Conservation (phyloP, 345 rosid genomes). For the Melaleuca quinquenervia region DNA sequence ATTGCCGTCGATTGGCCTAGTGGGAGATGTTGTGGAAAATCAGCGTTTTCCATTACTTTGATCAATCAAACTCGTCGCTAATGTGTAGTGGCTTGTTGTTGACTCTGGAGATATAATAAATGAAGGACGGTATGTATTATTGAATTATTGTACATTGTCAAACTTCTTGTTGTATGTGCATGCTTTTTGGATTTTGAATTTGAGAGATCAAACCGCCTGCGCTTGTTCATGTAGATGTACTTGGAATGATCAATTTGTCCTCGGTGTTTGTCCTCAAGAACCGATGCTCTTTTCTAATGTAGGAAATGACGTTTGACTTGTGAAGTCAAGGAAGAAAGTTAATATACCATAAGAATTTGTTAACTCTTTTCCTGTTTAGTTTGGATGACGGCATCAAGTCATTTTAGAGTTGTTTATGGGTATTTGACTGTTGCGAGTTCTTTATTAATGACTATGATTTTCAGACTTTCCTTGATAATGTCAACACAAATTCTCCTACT, state of each 20-base stretch:
- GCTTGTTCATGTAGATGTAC: neutral
- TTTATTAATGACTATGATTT: neutral
- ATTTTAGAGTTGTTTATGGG: neutral
- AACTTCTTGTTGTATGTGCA: neutral
- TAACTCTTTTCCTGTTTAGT: neutral
- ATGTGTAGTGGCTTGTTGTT: neutral
- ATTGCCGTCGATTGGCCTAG: neutral
- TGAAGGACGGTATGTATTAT: neutral
- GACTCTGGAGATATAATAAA: neutral
- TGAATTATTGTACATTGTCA: neutral
- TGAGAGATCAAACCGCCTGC: neutral
- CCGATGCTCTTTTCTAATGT: neutral
- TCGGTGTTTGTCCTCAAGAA: neutral
- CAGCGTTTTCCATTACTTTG: neutral
- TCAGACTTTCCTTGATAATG: neutral
- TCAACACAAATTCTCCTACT: neutral
- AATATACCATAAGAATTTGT: neutral
- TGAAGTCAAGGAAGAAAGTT: neutral
- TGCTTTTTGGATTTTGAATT: neutral
- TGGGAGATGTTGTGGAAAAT: neutral
- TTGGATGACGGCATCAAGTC: neutral
- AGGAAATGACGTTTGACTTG: neutral
- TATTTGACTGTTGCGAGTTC: too few relatives aligned
- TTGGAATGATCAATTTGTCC: neutral
- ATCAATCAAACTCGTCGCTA: neutral